phyloP scores from a whole-genome alignment of 768 basidiomycete genomes.

The Tricholoma flavovirens region DNA sequence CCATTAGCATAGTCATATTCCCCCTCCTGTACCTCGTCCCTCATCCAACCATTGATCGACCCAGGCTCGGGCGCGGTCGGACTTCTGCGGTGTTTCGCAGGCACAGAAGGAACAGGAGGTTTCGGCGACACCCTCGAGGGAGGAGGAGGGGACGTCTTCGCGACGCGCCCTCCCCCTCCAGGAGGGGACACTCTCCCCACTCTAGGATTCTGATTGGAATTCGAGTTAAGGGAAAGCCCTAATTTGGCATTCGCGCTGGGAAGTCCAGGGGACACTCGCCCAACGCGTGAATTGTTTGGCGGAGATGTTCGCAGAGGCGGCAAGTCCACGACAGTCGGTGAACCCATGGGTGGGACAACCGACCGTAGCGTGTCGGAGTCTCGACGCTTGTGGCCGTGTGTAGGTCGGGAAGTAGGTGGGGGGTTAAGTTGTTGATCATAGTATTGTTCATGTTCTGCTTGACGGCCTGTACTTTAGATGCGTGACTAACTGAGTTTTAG shows the following conservation, averaged over 20 bases:
- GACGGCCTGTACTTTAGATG: conserved; percentile 6
- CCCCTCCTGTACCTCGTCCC: conserved; percentile 31
- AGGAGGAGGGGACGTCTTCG: conserved; percentile 30
- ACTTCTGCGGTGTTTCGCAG: conserved; percentile 54
- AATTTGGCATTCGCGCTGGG: not conserved
- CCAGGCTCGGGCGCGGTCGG: conserved; percentile 58
- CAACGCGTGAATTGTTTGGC: conserved; percentile 7
- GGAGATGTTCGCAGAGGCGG: conserved; percentile 9
- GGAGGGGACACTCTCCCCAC: conserved; percentile 20
- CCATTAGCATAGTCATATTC: conserved; percentile 23
- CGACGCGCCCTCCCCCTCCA: conserved; percentile 11
- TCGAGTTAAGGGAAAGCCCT: conserved; percentile 6
- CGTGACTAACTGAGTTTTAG: not conserved
- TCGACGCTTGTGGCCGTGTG: conserved; percentile 53
- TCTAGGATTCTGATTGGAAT: conserved; percentile 8
- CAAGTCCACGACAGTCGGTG: conserved; percentile 52
- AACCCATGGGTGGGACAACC: conserved; percentile 32
- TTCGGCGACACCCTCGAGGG: conserved; percentile 5
- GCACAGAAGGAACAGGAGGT: conserved; percentile 17
- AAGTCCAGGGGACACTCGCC: conserved; percentile 14
- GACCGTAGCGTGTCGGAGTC: conserved; percentile 75
- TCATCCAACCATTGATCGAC: conserved; percentile 1
- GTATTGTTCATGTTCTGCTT: conserved; percentile 14
- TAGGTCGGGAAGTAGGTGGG: conserved; percentile 20
- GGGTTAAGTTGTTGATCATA: conserved; percentile 29